phyloP scores from a whole-genome alignment of 305 asterid genomes.

The Rubia tinctorum region DNA sequence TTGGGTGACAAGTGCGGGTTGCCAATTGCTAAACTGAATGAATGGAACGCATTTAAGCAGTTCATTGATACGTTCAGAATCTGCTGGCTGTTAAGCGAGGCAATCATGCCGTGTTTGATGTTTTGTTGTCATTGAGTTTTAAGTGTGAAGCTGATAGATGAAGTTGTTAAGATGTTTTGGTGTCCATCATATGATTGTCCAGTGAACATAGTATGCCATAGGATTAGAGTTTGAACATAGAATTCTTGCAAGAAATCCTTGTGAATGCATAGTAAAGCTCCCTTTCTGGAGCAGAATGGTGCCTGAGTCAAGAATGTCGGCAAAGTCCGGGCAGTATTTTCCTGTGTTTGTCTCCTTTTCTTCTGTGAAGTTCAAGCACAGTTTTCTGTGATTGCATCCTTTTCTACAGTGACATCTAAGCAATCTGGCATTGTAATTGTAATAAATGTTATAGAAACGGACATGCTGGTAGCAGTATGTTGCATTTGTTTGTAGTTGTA shows the following conservation, averaged over 20 bases:
- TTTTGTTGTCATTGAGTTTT: neutral
- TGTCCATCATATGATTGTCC: neutral
- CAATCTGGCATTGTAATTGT: neutral
- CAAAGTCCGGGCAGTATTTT: no score
- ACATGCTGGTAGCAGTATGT: no score
- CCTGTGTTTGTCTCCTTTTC: neutral
- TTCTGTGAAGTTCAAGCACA: neutral
- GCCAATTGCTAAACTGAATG: no score
- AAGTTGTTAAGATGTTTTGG: neutral
- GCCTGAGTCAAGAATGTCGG: no score
- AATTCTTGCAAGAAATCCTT: neutral
- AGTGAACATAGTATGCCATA: neutral
- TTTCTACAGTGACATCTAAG: neutral
- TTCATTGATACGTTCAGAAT: no score
- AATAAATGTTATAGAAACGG: no score
- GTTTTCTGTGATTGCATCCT: neutral
- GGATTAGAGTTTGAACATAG: neutral
- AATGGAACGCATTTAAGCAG: no score
- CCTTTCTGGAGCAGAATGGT: no score
- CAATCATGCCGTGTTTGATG: neutral
- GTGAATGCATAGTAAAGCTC: neutral
- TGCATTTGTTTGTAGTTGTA: neutral
- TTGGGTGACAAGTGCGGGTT: no score
- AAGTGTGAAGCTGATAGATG: neutral
- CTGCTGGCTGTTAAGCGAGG: no score